A percentile compares a stretch with the other conserved stretches of the same genome.
Conservation (phyloP, 495 filamentous ascomycete species). For the Penicillium cataractarum region DNA sequence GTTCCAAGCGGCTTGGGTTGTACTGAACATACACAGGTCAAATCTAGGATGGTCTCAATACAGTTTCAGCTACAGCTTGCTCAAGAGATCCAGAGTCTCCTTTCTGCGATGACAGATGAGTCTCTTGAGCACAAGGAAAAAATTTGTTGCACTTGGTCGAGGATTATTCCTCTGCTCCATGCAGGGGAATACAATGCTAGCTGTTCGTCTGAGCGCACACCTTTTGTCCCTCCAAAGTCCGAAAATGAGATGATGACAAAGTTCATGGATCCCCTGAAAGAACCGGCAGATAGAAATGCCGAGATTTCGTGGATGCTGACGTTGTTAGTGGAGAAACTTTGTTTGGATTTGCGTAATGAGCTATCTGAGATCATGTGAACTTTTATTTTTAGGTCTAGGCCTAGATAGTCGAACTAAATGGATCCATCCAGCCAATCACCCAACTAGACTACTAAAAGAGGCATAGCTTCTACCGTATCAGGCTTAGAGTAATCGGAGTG, state of each 20-base stretch:
- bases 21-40: background rate
- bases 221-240: background rate
- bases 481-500: no score
- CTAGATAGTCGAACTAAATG: no score
- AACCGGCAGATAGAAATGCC: slow-evolving; percentile 2
- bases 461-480: no score
- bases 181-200: background rate
- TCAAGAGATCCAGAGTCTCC: background rate
- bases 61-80: background rate
- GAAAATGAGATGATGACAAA: background rate
- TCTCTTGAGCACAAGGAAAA: background rate
- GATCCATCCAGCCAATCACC: no score
- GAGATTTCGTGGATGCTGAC: slow-evolving; percentile 14
- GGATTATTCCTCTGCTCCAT: slow-evolving; percentile 1
- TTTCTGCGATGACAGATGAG: background rate
- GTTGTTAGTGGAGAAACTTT: slow-evolving; percentile 12
- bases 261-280: background rate
- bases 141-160: slow-evolving; percentile 3
- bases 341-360: slow-evolving; percentile 9
- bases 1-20: background rate
- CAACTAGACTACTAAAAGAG: no score
- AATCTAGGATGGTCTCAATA: background rate
- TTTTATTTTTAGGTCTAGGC: no score
- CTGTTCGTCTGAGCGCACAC: background rate
- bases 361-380: slow-evolving; percentile 11